Evolutionary conservation across 176 grass and related monocot genomes (phyloP).

Genomic region (Areca catechu): DNA sequence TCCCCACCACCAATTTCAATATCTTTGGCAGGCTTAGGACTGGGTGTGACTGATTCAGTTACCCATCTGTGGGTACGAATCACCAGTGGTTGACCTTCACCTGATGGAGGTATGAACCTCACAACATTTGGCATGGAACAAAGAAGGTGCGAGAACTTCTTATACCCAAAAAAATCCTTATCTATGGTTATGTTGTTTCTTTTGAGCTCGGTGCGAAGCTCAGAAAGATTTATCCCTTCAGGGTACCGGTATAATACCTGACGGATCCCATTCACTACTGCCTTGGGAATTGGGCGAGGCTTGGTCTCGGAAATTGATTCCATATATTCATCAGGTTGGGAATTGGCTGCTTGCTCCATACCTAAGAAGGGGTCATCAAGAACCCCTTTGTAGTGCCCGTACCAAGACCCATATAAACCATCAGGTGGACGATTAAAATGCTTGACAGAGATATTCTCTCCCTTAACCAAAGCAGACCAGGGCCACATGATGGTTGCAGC

Average conservation of each 20-base stretch:
- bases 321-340: slow-evolving; percentile 34
- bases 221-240: slow-evolving; percentile 33
- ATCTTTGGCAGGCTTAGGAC: slow-evolving; percentile 1
- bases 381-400: slow-evolving; percentile 60
- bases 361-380: slow-evolving; percentile 50
- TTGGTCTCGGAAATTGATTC: slow-evolving; percentile 21
- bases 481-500: slow-evolving; percentile 83
- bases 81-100: slow-evolving; percentile 20
- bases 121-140: slow-evolving; percentile 44
- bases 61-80: slow-evolving; percentile 7
- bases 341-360: slow-evolving; percentile 15
- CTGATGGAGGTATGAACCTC: slow-evolving; percentile 2
- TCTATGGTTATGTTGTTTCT: slow-evolving; percentile 36
- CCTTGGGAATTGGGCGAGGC: slow-evolving; percentile 39
- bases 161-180: slow-evolving; percentile 45
- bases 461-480: slow-evolving; percentile 74
- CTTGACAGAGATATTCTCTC: slow-evolving; percentile 37
- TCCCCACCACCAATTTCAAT: slow-evolving; percentile 1
- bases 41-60: slow-evolving; percentile 5
- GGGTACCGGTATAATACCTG: slow-evolving; percentile 39
- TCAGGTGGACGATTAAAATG: slow-evolving; percentile 80
- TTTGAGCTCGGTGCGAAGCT: slow-evolving; percentile 15
- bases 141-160: slow-evolving; percentile 53
- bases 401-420: slow-evolving; percentile 84
- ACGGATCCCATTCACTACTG: slow-evolving; percentile 25